Evolutionary conservation across 164 flowering plant species (phyloP), one percentile per base, ranked within the genome.

Genomic region (Dillenia turbinata): DNA sequence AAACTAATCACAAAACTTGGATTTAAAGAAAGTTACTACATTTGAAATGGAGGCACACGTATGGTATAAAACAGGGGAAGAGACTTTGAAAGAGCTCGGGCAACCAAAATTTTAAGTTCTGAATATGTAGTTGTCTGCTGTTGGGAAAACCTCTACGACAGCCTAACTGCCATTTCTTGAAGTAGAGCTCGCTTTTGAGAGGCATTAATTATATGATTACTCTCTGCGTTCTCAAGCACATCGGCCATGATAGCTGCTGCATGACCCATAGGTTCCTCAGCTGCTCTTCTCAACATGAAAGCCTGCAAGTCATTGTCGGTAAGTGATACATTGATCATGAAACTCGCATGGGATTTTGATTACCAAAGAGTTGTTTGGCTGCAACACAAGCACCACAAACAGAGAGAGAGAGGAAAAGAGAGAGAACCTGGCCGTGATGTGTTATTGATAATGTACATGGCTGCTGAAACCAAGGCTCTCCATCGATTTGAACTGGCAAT

Each of bases 181-280:
- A 94, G 89, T 57, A 94, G 89, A 50, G 83, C 84, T 56, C 93
- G 77, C 71, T 91, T 91, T 74, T 91, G 99, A 3, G 88, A 53
- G 62, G 99, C 87, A 60, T 72, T 89, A 49, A 94, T 94, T 13
- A 94, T 72, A 48, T 74, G 81, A 66, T 66, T 91, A 19, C 85
- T 81, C 71, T 89, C 97, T 10, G 99, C 99, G 73, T 79, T 88
- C 83, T 87, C 97, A 2, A 94, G 87, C 17, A 94, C 92, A 65
- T 94, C 96, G 2, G 99, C 69, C 46, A 95, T 81, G 61, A 95
- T 88, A 24, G 99, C 87, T 55, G 99, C 95, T 46, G 99, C 99
- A 78, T 94, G 97, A 52, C 99, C 99, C 65, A 91, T 83, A 63
- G 99, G 97, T 58, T 88, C 99, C 83, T 91, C 97, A 5, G 89